Percentiles rank a stretch among this genome's conserved stretches.
phyloP scores from a whole-genome alignment of 148 eudicot genomes.

The Tetragonia tetragonoides region DNA sequence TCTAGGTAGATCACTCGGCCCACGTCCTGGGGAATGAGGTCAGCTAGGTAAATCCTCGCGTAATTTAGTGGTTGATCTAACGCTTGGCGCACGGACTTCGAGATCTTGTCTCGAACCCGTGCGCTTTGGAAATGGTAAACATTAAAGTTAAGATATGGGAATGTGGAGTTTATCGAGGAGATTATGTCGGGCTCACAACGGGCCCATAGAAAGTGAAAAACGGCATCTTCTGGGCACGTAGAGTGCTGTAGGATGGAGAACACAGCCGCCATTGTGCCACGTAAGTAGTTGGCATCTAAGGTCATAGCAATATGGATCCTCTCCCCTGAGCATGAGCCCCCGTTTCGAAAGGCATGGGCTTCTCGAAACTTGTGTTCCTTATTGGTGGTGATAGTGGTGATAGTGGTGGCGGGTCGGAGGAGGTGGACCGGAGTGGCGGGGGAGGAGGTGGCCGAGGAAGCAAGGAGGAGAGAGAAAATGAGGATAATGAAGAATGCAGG shows the following conservation, averaged over 20 bases:
- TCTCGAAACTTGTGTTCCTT: background rate
- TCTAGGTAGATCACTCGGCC: conserved; percentile 34
- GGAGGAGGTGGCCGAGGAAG: background rate
- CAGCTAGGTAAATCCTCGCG: conserved; percentile 37
- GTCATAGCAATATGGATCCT: conserved; percentile 41
- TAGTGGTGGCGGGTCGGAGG: too few relatives aligned
- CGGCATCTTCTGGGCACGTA: conserved; percentile 34
- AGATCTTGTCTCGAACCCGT: conserved; percentile 33
- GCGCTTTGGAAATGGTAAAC: conserved; percentile 31
- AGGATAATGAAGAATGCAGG: conserved; percentile 23
- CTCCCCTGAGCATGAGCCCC: background rate
- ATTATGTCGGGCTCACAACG: conserved; percentile 14
- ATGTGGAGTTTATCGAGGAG: conserved; percentile 33
- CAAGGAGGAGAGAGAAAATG: background rate
- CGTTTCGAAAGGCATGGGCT: background rate
- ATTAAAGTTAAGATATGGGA: conserved; percentile 34
- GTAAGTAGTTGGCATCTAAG: conserved; percentile 36
- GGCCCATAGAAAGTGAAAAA: conserved; percentile 35
- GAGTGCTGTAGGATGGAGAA: conserved; percentile 42
- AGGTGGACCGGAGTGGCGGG: background rate
- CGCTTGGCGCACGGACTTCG: conserved; percentile 36
- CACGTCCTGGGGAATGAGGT: conserved; percentile 27
- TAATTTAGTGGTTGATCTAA: conserved; percentile 39
- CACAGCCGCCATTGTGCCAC: conserved; percentile 42
- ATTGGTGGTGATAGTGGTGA: background rate